Evolutionary conservation across 306 rosid species (phyloP), one percentile per base, ranked within the genome.

Genomic region (Cucumis sativus): DNA sequence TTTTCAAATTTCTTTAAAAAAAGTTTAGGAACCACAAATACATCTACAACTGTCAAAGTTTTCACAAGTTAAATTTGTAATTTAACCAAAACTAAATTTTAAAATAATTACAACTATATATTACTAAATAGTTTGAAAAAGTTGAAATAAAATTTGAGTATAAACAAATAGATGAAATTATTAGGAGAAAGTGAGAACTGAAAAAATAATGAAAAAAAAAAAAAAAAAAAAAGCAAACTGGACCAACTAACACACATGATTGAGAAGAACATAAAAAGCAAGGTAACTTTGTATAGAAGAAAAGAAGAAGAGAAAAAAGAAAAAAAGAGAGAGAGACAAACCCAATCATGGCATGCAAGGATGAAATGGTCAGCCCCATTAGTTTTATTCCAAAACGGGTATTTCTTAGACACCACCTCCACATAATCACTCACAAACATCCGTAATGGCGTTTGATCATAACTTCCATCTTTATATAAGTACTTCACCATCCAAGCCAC

Each of bases 321-420:
- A 7, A 2, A 47, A 51, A 56, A 68, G 52, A 14, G n/a, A 37
- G 78, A 52, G 14, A 80, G 81, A 76, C 86, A 80, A 69, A 93
- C 98, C 93, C 97, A 93, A 87, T 93, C 98, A 85, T 91, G 98
- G 67, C 97, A 91, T 43, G 92, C 84, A 67, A 93, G 84, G 91
- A 93, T 88, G 93, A 93, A 91, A 84, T 91, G 97, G 86, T 93
- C 93, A 14, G 98, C 96, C 76, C 97, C 97, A 66, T n/a, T 82
- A 79, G 97, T 85, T 79, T 80, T 84, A 68, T 91, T 91, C 98
- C 98, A 93, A 77, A 86, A 91, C 30, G 98, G 92, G 80, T 93
- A 70, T 74, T 64, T 88, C 43, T 41, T n/a, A 0, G 97, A 89
- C 12, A 93, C 80, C 13, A 86, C 72, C 51, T 80, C 80, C 73